Percentiles rank a stretch among this genome's conserved stretches.
Evolutionary conservation across 192 early-diverging fungal genomes (phyloP).

Genomic region (Chytriomyces sp.): DNA sequence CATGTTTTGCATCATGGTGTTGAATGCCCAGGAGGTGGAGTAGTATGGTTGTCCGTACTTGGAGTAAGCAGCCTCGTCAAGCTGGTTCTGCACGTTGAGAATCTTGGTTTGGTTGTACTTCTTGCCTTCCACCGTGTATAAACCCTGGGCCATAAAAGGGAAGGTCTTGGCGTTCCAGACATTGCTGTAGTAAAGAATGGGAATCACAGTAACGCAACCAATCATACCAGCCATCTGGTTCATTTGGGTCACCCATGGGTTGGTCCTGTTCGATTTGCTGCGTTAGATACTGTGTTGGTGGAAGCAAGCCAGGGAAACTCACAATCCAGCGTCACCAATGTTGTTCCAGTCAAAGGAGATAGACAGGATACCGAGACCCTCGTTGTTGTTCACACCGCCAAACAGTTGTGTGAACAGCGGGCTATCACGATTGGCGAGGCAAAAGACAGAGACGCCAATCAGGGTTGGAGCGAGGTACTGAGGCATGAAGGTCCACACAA

Average conservation of each 20-base stretch:
- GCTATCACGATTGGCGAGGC: slow-evolving; percentile 1
- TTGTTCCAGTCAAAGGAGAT: slow-evolving; percentile 32
- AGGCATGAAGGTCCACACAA: slow-evolving; percentile 59
- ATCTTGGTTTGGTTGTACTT: slow-evolving; percentile 15
- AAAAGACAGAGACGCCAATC: slow-evolving; percentile 15
- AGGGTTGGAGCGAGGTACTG: slow-evolving; percentile 41
- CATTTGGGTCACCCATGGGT: slow-evolving; percentile 48
- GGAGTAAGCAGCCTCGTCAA: neutral
- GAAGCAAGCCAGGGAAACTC: slow-evolving; percentile 60
- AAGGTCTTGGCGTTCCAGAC: slow-evolving; percentile 37
- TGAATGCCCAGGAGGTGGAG: neutral
- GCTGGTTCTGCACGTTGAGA: neutral
- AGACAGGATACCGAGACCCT: slow-evolving; percentile 13
- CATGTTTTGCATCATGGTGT: neutral
- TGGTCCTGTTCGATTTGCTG: slow-evolving; percentile 42
- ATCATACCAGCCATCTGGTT: slow-evolving; percentile 74
- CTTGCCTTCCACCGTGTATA: slow-evolving; percentile 20
- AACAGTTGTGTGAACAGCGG: slow-evolving; percentile 10
- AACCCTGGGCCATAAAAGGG: slow-evolving; percentile 22
- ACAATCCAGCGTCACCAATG: slow-evolving; percentile 65
- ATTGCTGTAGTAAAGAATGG: slow-evolving; percentile 38
- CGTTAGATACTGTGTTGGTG: slow-evolving; percentile 65
- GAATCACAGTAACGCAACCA: slow-evolving; percentile 71
- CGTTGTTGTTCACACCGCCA: slow-evolving; percentile 29
- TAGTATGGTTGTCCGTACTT: neutral